These are phyloP conservation scores for Hymenoscyphus scutula DNA, from an alignment of 2,329 filamentous ascomycete species.

Conservation along the genomic window DNA sequence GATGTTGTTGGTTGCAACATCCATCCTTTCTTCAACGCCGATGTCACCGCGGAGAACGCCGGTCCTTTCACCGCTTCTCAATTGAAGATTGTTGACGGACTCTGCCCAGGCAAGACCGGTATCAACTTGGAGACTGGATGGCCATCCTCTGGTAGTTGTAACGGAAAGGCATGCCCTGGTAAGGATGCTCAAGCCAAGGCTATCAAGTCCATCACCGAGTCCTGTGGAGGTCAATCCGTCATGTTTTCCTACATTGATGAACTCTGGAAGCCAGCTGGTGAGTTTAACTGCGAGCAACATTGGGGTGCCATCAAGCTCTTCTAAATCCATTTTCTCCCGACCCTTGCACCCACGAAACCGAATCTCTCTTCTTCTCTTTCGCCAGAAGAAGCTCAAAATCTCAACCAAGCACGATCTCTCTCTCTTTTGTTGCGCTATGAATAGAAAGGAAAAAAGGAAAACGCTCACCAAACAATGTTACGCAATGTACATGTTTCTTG, in stretches of 20 bases:
- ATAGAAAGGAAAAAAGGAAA: background rate
- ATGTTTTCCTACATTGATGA: slow-evolving; percentile 84
- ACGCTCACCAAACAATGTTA: background rate
- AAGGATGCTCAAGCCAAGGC: slow-evolving; percentile 65
- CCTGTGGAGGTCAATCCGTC: slow-evolving; percentile 65
- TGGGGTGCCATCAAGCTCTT: slow-evolving; percentile 57
- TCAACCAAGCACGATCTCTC: background rate
- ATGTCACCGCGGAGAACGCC: slow-evolving; percentile 60
- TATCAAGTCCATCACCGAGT: slow-evolving; percentile 66
- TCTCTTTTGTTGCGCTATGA: background rate
- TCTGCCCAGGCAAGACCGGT: slow-evolving; percentile 71
- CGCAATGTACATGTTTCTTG: background rate
- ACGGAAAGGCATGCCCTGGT: slow-evolving; percentile 71
- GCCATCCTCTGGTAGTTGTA: slow-evolving; percentile 68
- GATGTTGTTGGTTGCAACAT: slow-evolving; percentile 84
- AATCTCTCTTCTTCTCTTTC: background rate
- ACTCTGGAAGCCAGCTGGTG: slow-evolving; percentile 72
- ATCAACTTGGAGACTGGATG: slow-evolving; percentile 91
- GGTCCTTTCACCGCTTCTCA: slow-evolving; percentile 74
- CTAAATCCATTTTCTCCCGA: background rate
- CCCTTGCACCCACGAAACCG: background rate
- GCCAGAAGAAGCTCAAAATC: background rate
- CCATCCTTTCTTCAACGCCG: slow-evolving; percentile 89
- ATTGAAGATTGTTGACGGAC: slow-evolving; percentile 64
- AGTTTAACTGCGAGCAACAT: slow-evolving; percentile 72